phyloP scores from a whole-genome alignment of 129 eudicot species.

The Erigeron canadensis region DNA sequence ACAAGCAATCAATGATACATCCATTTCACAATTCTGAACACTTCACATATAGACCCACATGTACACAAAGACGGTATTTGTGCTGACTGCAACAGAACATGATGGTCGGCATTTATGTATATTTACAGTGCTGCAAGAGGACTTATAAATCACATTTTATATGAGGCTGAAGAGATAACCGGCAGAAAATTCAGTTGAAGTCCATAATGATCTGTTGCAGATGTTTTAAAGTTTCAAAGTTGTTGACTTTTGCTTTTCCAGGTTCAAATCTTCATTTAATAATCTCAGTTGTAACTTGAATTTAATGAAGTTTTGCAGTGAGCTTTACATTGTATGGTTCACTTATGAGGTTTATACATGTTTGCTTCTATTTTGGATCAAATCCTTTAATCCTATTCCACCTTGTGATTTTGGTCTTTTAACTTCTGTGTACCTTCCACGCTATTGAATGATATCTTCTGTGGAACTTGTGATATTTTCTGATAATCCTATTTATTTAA shows the following conservation, averaged over 20 bases:
- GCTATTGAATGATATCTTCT: too few relatives aligned
- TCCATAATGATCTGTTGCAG: slow-evolving; percentile 21
- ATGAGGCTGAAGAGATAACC: slow-evolving; percentile 76
- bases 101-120: background rate
- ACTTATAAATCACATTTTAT: slow-evolving; percentile 86
- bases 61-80: background rate
- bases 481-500: background rate
- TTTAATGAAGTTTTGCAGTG: slow-evolving; percentile 7
- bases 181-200: slow-evolving; percentile 81
- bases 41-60: background rate
- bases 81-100: background rate
- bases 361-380: background rate
- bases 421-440: too few relatives aligned
- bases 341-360: background rate
- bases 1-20: too few relatives aligned
- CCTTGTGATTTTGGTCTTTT: background rate
- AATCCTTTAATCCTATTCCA: background rate
- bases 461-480: too few relatives aligned
- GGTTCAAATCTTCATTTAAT: slow-evolving; percentile 20
- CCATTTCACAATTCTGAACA: too few relatives aligned
- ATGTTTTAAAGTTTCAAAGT: background rate
- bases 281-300: slow-evolving; percentile 12
- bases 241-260: slow-evolving; percentile 14
- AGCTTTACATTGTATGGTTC: slow-evolving; percentile 7
- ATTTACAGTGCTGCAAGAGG: slow-evolving; percentile 93